Conservation (phyloP, 164 flowering plant species). For the Taxillus chinensis region DNA sequence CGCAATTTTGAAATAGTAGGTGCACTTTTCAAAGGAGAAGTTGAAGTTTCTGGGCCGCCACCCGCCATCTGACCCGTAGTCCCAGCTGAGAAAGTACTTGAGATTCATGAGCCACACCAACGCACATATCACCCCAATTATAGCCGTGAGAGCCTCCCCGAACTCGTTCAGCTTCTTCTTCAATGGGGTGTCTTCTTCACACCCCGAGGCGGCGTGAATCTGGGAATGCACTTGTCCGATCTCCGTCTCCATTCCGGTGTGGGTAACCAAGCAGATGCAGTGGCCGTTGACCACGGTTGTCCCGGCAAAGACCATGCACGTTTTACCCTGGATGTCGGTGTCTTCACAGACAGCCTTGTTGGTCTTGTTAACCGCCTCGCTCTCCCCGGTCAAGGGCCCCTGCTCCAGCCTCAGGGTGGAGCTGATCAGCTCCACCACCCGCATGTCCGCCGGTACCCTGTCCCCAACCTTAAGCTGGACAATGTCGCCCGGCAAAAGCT, state of each 20-base stretch:
- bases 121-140: conserved; percentile 40
- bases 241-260: conserved; percentile 22
- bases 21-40: conserved; percentile 55
- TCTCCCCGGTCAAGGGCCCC: conserved; percentile 55
- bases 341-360: conserved; percentile 29
- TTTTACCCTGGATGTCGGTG: conserved; percentile 46
- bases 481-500: conserved; percentile 49
- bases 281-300: conserved; percentile 49
- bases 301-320: conserved; percentile 47
- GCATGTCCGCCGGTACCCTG: conserved; percentile 50
- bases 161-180: conserved; percentile 55
- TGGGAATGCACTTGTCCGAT: conserved; percentile 45
- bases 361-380: conserved; percentile 44
- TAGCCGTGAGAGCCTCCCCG: conserved; percentile 35
- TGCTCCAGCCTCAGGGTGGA: conserved; percentile 48
- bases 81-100: conserved; percentile 51
- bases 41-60: conserved; percentile 50
- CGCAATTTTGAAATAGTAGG: conserved; percentile 52
- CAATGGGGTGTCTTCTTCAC: conserved; percentile 43
- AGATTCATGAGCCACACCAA: conserved; percentile 52
- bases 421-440: conserved; percentile 36
- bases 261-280: conserved; percentile 35
- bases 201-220: conserved; percentile 41
- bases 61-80: conserved; percentile 20
- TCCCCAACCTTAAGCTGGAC: conserved; percentile 47